Conservation (phyloP, 106 monocot species). For the Chionographis japonica region DNA sequence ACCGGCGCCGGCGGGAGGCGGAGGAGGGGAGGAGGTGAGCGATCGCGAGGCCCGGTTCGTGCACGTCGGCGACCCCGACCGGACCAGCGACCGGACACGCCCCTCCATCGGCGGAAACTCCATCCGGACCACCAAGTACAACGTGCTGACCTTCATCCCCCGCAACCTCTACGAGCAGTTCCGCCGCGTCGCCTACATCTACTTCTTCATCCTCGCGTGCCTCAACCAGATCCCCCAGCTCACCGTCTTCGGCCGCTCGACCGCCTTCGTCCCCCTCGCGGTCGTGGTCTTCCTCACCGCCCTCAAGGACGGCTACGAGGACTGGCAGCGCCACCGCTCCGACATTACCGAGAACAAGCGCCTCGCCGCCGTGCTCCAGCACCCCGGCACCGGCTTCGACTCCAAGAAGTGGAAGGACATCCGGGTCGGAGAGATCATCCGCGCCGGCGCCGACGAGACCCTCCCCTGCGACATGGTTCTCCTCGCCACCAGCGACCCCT, state of each 20-base stretch:
- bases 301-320: conserved; percentile 83
- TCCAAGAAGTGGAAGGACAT: conserved; percentile 61
- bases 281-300: conserved; percentile 75
- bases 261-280: conserved; percentile 62
- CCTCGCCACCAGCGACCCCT: conserved; percentile 51
- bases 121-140: conserved; percentile 58
- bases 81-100: conserved; percentile 10
- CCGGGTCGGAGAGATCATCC: conserved; percentile 61
- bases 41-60: too few relatives aligned
- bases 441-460: conserved; percentile 39
- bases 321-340: conserved; percentile 67
- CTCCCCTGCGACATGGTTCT: conserved; percentile 68
- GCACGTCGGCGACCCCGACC: not conserved
- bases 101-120: conserved; percentile 32
- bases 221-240: conserved; percentile 69
- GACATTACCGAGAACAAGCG: conserved; percentile 71
- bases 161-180: conserved; percentile 86
- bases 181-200: conserved; percentile 71
- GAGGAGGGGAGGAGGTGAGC: too few relatives aligned
- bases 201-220: conserved; percentile 56
- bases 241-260: conserved; percentile 39
- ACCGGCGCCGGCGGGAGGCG: too few relatives aligned
- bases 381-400: conserved; percentile 19
- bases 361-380: conserved; percentile 23
- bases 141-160: conserved; percentile 55